phyloP scores from a whole-genome alignment of 768 basidiomycete species.

The Auricularia heimuer region DNA sequence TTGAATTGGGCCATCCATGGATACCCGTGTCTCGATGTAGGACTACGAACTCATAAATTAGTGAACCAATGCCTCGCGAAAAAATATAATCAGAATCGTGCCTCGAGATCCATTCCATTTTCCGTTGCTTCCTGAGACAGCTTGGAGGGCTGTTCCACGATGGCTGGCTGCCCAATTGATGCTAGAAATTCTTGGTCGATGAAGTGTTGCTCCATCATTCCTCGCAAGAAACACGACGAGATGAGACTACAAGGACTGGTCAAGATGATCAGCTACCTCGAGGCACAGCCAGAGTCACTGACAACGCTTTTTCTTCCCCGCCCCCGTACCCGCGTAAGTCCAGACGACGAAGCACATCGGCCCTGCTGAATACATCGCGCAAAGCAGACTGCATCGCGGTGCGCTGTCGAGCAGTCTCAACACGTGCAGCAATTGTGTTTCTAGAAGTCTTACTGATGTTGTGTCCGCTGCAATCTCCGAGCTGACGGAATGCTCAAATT shows the following conservation, averaged over 20 bases:
- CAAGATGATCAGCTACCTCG: no score
- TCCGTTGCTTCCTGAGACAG: conserved; percentile 54
- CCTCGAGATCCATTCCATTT: conserved; percentile 20
- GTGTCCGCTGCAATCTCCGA: conserved; percentile 38
- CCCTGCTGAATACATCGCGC: conserved; percentile 36
- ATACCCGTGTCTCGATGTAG: conserved; percentile 50
- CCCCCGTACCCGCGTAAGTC: not conserved
- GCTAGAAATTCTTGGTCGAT: conserved; percentile 43
- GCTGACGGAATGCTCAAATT: conserved; percentile 47
- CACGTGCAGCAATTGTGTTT: not conserved
- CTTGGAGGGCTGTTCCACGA: conserved; percentile 36
- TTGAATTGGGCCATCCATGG: conserved; percentile 35
- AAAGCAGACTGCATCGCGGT: conserved; percentile 42
- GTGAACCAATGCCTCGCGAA: no score
- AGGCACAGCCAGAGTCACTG: not conserved
- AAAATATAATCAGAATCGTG: no score
- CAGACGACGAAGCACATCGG: conserved; percentile 39
- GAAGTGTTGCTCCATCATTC: conserved; percentile 39
- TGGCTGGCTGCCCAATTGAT: conserved; percentile 41
- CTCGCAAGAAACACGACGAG: not conserved
- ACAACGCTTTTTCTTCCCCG: not conserved
- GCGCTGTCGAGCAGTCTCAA: conserved; percentile 20
- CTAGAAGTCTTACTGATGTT: conserved; percentile 44
- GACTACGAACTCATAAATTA: conserved; percentile 4
- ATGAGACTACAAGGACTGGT: not conserved